phyloP scores from a whole-genome alignment of 2,329 filamentous ascomycete genomes.

The Beauveria sp. region DNA sequence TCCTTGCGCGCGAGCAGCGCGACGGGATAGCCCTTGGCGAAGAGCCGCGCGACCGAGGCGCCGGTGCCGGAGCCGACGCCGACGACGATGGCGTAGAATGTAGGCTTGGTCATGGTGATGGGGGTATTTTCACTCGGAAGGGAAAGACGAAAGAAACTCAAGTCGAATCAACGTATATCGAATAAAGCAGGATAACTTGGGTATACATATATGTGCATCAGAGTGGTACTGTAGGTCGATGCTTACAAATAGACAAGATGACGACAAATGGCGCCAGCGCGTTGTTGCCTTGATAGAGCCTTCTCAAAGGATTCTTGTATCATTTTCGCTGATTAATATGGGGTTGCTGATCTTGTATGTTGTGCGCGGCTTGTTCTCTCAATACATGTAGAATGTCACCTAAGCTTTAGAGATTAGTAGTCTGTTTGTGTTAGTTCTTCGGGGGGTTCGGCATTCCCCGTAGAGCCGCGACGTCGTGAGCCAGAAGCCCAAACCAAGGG shows the following conservation, averaged over 20 bases:
- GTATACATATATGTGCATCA: not conserved
- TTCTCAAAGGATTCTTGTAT: not conserved
- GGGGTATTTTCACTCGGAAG: too few species aligned
- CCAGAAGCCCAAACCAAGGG: too few species aligned
- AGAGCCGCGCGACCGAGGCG: slow-evolving; percentile 44
- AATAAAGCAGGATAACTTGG: too few species aligned
- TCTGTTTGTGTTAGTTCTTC: too few species aligned
- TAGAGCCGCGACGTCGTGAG: not conserved
- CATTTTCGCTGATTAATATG: slow-evolving; percentile 2
- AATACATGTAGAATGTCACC: too few species aligned
- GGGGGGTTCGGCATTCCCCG: not conserved
- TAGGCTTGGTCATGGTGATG: slow-evolving; percentile 22
- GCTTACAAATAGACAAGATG: slow-evolving; percentile 8
- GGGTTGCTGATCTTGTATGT: not conserved
- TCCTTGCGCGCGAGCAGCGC: slow-evolving; percentile 65
- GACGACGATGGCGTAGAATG: slow-evolving; percentile 60
- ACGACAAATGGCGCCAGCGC: slow-evolving; percentile 6
- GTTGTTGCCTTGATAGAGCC: not conserved
- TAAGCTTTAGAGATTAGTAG: too few species aligned
- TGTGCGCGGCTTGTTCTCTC: too few species aligned
- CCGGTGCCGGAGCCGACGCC: slow-evolving; percentile 65
- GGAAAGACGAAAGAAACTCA: not conserved
- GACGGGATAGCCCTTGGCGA: slow-evolving; percentile 61
- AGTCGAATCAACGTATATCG: not conserved
- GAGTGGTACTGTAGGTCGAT: not conserved